Base-by-base conservation (phyloP, 257 asterid genomes). In the Linderniella brevidens region DNA sequence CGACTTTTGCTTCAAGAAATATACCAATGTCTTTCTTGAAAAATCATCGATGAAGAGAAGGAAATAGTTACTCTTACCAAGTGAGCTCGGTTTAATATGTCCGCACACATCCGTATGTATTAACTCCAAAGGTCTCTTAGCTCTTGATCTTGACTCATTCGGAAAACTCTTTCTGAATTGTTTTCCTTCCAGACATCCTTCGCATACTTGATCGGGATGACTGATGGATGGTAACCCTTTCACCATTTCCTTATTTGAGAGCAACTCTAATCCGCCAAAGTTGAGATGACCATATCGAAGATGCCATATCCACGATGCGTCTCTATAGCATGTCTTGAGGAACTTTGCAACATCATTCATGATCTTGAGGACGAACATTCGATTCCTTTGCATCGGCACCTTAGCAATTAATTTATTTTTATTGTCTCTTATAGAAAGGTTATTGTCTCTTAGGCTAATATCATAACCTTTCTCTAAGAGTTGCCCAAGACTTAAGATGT, bases 111-210 rank as follows among this genome's bases (percentile, higher is more conserved):
- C 47, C 0, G 46, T 15, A 15, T 52, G 17, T 1, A 52, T 16
- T 2, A 39, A 6, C 55, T 35, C 43, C 9, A 50, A 8, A 8
- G 55, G 19, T 42, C 37, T 50, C 13, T 50, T 41, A 8, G 47
- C 15, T 37, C 47, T 37, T 37, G 56, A 52, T 4, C 4, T 52
- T 5, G 32, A 37, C 56, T 52, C 47, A 11, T 52, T 52, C 37
- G 47, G 56, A 13, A 52, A 52, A 3, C n/a, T 8, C n/a, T 17
- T 52, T 8, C 17, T 38, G 13, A 17, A 52, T 9, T 52, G 32
- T 32, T 52, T 52, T 17, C 56, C 46, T 4, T 14, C 17, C 20
- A 52, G 47, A 13, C 47, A 52, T 52, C 46, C 46, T 52, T 36
- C 47, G 8, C 32, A 52, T 9, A 52, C 8, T 13, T 52, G 46